Evolutionary conservation across 768 basidiomycete species (phyloP).

Genomic region (Boletus coccyginus): DNA sequence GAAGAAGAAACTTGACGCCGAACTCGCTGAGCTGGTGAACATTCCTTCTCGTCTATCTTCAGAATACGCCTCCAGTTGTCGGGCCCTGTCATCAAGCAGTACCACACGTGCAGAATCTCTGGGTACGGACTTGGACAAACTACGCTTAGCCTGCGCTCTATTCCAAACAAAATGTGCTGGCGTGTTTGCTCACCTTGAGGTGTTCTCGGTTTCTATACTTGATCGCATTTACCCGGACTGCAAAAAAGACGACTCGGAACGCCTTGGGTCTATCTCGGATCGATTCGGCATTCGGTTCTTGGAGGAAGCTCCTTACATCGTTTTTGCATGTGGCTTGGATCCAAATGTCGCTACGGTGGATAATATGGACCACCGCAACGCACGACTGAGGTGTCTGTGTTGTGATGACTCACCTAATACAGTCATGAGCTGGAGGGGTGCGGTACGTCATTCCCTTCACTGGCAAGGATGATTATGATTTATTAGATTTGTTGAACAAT

Average conservation of each 20-base stretch:
- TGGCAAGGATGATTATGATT: neutral
- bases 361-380: conserved; percentile 14
- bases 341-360: conserved; percentile 2
- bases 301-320: conserved; percentile 3
- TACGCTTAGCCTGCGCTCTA: conserved; percentile 7
- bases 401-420: neutral
- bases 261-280: neutral
- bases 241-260: neutral
- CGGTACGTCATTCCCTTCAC: conserved; percentile 1
- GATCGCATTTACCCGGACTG: too few species aligned
- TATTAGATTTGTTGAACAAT: neutral
- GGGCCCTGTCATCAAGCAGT: neutral
- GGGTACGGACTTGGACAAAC: neutral
- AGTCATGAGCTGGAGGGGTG: conserved; percentile 4
- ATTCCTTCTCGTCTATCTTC: neutral
- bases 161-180: neutral
- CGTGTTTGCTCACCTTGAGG: neutral
- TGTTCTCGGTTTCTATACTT: neutral
- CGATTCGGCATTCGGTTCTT: neutral
- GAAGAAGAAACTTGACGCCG: conserved; percentile 1
- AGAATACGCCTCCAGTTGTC: neutral
- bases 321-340: conserved; percentile 8
- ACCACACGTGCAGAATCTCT: neutral
- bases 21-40: conserved; percentile 4
- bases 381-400: conserved; percentile 5